Percentiles rank a stretch among this genome's conserved stretches.
phyloP scores from a whole-genome alignment of 225 moss, liverwort and hornwort species.

The Pleurozium schreberi region DNA sequence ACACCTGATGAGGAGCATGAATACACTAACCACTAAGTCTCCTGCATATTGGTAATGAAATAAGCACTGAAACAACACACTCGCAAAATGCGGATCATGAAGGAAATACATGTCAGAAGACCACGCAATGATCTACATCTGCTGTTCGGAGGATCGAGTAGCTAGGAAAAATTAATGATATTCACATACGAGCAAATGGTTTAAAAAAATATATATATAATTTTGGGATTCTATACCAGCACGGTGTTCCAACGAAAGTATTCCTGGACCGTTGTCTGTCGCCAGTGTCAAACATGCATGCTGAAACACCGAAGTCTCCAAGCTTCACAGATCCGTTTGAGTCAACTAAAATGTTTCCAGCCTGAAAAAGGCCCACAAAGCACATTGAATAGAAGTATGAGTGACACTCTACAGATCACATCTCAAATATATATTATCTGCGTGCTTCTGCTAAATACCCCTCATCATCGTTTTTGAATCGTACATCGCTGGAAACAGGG shows the following conservation, averaged over 20 bases:
- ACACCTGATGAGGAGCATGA: neutral
- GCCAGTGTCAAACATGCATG: constrained; percentile 98
- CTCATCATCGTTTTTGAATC: neutral
- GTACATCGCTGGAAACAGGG: neutral
- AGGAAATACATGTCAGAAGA: neutral
- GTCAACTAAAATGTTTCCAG: constrained; percentile 90
- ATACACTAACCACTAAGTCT: neutral
- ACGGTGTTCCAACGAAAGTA: constrained; percentile 97
- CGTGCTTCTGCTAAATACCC: neutral
- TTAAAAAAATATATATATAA: neutral
- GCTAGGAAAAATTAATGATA: neutral
- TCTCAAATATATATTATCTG: neutral
- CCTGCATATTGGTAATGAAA: neutral
- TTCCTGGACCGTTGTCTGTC: constrained; percentile 93
- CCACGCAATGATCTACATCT: neutral
- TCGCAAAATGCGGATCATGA: neutral
- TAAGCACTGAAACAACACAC: neutral
- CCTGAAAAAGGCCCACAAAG: constrained; percentile 27
- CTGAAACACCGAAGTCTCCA: constrained; percentile 95
- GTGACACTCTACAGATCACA: neutral
- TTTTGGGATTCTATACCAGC: constrained; percentile 48
- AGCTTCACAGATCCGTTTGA: constrained; percentile 78
- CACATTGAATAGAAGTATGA: neutral
- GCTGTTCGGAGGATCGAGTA: neutral
- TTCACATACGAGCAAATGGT: neutral